Conservation (phyloP, 768 basidiomycete genomes). For the Mycena kentingensis region DNA sequence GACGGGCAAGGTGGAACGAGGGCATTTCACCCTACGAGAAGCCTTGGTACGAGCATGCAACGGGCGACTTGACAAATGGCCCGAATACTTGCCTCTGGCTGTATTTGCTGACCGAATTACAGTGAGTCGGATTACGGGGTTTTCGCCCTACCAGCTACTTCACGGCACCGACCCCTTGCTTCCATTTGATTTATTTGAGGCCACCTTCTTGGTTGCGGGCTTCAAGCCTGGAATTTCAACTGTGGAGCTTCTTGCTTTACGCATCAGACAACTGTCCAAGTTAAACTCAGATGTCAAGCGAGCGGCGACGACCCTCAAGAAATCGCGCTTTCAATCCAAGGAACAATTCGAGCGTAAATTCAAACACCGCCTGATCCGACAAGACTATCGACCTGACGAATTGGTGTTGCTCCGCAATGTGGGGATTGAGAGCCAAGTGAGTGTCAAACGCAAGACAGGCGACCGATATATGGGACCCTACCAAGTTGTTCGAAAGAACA, state of each 20-base stretch:
- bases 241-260: constrained; percentile 21
- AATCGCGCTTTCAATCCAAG: constrained; percentile 23
- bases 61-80: not conserved
- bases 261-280: constrained; percentile 27
- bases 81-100: not conserved
- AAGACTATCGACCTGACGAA: constrained; percentile 19
- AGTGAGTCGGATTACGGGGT: constrained; percentile 17
- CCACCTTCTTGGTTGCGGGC: constrained; percentile 31
- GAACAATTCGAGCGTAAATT: constrained; percentile 27
- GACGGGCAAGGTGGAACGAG: not conserved
- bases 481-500: constrained; percentile 20
- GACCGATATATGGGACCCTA: constrained; percentile 29
- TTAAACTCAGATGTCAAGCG: constrained; percentile 18
- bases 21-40: not conserved
- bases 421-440: constrained; percentile 17
- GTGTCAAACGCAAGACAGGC: constrained; percentile 18
- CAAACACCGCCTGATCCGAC: constrained; percentile 12
- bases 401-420: constrained; percentile 29
- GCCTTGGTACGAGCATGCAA: not conserved
- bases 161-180: constrained; percentile 32
- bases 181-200: constrained; percentile 34
- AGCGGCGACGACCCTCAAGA: constrained; percentile 20
- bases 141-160: constrained; percentile 25
- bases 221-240: constrained; percentile 11
- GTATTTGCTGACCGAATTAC: constrained; percentile 25